Conservation (phyloP, 208 protist genomes). For the Polymyxa betae region DNA sequence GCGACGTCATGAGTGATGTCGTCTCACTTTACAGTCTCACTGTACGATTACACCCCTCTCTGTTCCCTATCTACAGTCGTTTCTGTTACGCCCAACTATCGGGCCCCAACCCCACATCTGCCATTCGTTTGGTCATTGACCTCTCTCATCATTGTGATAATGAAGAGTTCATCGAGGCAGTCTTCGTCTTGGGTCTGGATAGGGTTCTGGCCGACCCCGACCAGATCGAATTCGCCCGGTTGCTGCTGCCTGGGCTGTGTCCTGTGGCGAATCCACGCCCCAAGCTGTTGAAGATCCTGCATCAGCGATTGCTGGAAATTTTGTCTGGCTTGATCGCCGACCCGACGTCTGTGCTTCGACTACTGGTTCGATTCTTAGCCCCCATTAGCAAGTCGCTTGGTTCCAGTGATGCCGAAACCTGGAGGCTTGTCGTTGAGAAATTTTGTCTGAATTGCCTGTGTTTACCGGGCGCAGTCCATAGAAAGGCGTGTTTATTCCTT, state of each 20-base stretch:
- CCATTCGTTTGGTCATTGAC: not conserved
- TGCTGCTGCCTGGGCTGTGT: not conserved
- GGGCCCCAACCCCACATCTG: not conserved
- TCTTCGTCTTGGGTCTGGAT: not conserved
- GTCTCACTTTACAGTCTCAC: not conserved
- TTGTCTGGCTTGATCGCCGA: not conserved
- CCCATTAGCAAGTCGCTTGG: not conserved
- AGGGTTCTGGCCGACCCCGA: not conserved
- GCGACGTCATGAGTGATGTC: not conserved
- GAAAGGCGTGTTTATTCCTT: slow-evolving; percentile 2
- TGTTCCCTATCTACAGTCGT: not conserved
- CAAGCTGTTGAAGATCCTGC: not conserved
- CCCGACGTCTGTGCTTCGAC: not conserved
- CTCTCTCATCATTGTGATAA: not conserved
- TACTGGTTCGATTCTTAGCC: slow-evolving; percentile 19
- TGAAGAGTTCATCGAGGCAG: not conserved
- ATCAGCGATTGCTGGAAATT: not conserved
- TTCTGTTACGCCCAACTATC: not conserved
- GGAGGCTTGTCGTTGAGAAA: not conserved
- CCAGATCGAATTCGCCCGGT: not conserved
- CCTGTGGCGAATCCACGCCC: not conserved
- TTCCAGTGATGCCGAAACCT: not conserved
- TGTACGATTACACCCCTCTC: not conserved
- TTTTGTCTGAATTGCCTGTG: not conserved
- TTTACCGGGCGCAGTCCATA: not conserved